Base-by-base conservation (phyloP, 495 filamentous ascomycete genomes). In the Hypoxylon lenormandii region DNA sequence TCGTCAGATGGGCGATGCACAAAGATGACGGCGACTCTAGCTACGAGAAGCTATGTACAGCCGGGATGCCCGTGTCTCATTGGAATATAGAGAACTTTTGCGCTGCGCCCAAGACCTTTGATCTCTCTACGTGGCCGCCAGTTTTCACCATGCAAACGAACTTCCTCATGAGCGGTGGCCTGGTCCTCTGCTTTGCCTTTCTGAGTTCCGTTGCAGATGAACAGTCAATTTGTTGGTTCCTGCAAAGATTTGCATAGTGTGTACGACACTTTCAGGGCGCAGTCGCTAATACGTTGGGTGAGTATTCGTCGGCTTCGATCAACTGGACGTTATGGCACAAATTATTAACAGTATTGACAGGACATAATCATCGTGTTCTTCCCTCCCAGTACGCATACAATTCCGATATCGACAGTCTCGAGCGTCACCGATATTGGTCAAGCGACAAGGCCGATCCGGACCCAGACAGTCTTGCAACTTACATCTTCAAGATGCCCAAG, bases 81-180 rank as follows among this genome's bases (percentile, higher is more conserved):
- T 38, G 5, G 50, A 40, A 19, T 8, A 54, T 10, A n/a, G 11
- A 54, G 36, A 13, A 38, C 0, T 54, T 18, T 21, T 38, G 28
- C 11, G 18, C 33, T n/a, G 1, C 30, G 5, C 50, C 28, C n/a
- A 11, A 16, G 4, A 7, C 1, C 4, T 11, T 12, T 23, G 3
- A 10, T 5, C 3, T 54, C 2, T 13, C 2, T 13, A 12, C 4
- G 3, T 56, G 52, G 50, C 52, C 36, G 3, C 52, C 33, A 10
- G 52, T n/a, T 42, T 38, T 40, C 18, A 56, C 36, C 12, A 1
- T 42, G 11, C 36, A 56, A 23, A 36, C 52, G 16, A 56, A 23
- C 7, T 43, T 42, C n/a, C 36, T 54, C 50, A 4, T 18, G 30
- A 38, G 36, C 50, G 36, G 36, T 38, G 33, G 36, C 15, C 15